Evolutionary conservation across 2,329 filamentous ascomycete species (phyloP).

Genomic region (Lasiodiplodia citricola): DNA sequence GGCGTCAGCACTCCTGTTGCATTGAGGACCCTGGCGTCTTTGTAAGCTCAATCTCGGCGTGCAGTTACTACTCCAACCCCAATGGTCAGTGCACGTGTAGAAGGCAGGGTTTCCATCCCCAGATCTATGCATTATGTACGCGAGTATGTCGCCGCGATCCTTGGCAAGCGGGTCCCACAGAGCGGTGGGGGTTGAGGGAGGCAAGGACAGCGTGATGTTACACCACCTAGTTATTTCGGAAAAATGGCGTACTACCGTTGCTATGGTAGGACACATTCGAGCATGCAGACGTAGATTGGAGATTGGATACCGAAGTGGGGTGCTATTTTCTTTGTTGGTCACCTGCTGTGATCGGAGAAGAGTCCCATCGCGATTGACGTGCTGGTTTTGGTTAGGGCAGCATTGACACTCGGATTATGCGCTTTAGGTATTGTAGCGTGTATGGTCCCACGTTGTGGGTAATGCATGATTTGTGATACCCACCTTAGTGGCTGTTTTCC

Average conservation of each 20-base stretch:
- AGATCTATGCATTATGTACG: too few relatives aligned
- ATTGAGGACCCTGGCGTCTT: conserved; percentile 4
- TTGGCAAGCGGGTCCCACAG: neutral
- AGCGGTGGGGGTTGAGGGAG: neutral
- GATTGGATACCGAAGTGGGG: too few relatives aligned
- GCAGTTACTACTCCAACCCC: neutral
- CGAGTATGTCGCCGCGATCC: too few relatives aligned
- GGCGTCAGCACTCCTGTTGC: conserved; percentile 10
- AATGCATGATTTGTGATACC: neutral
- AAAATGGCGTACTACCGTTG: too few relatives aligned
- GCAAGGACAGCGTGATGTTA: too few relatives aligned
- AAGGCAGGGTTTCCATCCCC: too few relatives aligned
- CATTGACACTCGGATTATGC: neutral
- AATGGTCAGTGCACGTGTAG: neutral
- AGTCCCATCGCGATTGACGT: neutral
- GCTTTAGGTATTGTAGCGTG: neutral
- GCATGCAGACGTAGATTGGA: too few relatives aligned
- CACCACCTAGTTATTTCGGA: too few relatives aligned
- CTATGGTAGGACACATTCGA: too few relatives aligned
- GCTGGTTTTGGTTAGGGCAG: neutral
- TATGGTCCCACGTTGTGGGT: neutral
- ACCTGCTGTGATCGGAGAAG: neutral
- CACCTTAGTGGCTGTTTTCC: neutral
- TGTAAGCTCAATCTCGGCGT: neutral
- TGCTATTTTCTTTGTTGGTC: too few relatives aligned